A percentile compares a stretch with the other conserved stretches of the same genome.
Conservation (phyloP, 345 rosid species). For the Dipteronia sinensis region DNA sequence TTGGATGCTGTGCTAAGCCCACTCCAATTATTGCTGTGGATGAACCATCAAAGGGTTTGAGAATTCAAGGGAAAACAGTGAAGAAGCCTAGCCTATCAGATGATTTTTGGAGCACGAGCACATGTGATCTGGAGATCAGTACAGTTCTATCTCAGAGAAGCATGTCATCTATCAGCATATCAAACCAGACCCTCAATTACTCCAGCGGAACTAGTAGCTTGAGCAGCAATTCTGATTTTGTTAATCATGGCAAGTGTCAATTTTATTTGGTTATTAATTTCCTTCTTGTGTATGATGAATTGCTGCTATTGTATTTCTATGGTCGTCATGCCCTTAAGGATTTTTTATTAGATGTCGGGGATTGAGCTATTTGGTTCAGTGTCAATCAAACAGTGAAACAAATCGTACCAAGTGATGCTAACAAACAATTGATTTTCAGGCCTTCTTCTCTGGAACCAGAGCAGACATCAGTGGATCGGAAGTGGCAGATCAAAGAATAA, state of each 20-base stretch:
- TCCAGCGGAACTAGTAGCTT: constrained; percentile 23
- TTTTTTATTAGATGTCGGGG: not conserved
- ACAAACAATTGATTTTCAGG: constrained; percentile 39
- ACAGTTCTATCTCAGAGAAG: constrained; percentile 57
- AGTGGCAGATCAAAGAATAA: constrained; percentile 33
- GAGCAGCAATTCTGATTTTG: constrained; percentile 40
- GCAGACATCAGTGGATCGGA: constrained; percentile 64
- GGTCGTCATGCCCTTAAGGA: not conserved
- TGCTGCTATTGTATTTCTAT: not conserved
- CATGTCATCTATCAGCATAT: constrained; percentile 43
- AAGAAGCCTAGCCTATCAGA: constrained; percentile 50
- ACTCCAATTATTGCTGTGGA: constrained; percentile 49
- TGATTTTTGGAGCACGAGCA: constrained; percentile 70
- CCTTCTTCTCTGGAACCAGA: constrained; percentile 63
- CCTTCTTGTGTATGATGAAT: not conserved
- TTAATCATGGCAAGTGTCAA: constrained; percentile 42
- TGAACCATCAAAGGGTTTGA: constrained; percentile 50
- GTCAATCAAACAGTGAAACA: not conserved
- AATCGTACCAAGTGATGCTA: not conserved
- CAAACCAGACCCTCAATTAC: constrained; percentile 34
- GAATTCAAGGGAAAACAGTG: constrained; percentile 42
- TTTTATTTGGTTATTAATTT: not conserved
- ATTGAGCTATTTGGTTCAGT: not conserved
- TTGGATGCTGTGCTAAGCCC: constrained; percentile 62
- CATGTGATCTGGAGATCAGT: constrained; percentile 56